Base-by-base conservation (phyloP, 179 eudicot genomes). In the Drosera spatulata region DNA sequence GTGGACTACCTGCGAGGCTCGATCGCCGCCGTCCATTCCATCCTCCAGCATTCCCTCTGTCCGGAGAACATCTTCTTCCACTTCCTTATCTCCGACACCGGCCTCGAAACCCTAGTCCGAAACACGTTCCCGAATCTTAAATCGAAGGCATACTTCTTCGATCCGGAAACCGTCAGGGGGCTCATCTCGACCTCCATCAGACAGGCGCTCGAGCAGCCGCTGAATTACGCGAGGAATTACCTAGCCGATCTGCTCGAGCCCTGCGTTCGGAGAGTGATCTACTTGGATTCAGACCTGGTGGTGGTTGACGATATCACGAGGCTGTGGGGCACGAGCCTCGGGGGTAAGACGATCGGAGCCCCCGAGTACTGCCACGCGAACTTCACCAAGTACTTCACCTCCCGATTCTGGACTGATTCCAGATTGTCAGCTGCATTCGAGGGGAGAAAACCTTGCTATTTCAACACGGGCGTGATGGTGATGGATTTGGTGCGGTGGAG, bases 401-500 rank as follows among this genome's bases (percentile, higher is more conserved):
- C 64, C 6, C 4, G 9, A 0, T 91, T 91, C 73, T 91, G 98
- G 98, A 68, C 85, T 60, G 77, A 88, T 73, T 75, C 81, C 61
- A 56, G 1, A 1, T 53, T 88, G 0, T 41, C 63, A 41, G 15
- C 64, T 12, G 66, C 62, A 0, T 82, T 84, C 79, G 53, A 67
- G 53, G 62, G 69, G 0, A 44, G 60, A 1, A 22, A 22, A 22
- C 89, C 98, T 37, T 91, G 96, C 41, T 91, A 91, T 41, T 91
- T 91, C 76, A 91, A 91, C 82, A 91, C 98, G 38, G 98, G 98
- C 0, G 98, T 91, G 10, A 91, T 91, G 98, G 91, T 91, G 12
- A 88, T 91, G 84, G 98, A 91, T 50, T 38, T 91, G 56, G 64
- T 2, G 11, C 61, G 56, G 51, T 91, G 91, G 96, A 70, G 91